Percentiles rank a stretch among this genome's conserved stretches.
These are phyloP conservation scores for Platanus orientalis DNA, from an alignment of 164 flowering plant species.

Conservation along the genomic window DNA sequence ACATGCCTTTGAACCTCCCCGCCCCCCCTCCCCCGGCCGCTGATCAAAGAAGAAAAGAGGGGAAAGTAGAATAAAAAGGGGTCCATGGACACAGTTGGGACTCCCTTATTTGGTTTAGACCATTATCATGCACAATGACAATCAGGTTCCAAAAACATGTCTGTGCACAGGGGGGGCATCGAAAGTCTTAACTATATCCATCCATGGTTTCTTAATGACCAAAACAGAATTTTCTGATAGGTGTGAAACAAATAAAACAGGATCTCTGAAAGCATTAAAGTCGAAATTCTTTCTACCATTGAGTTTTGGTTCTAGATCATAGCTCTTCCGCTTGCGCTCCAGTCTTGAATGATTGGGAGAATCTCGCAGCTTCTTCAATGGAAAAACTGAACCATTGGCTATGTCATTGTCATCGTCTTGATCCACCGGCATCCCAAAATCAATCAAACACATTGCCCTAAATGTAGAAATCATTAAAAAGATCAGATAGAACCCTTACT, in stretches of 20 bases:
- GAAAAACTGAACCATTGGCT: slow-evolving; percentile 24
- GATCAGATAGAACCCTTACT: not conserved
- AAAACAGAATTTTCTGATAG: slow-evolving; percentile 59
- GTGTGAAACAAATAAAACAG: slow-evolving; percentile 73
- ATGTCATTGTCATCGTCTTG: slow-evolving; percentile 39
- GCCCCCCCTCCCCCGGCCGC: no score
- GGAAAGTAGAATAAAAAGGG: slow-evolving; percentile 2
- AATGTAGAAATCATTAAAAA: not conserved
- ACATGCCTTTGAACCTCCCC: slow-evolving; percentile 24
- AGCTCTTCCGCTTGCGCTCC: slow-evolving; percentile 48
- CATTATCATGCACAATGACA: not conserved
- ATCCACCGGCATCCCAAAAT: slow-evolving; percentile 67
- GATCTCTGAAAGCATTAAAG: slow-evolving; percentile 54
- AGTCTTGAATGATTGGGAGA: slow-evolving; percentile 26
- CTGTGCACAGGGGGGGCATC: slow-evolving; percentile 86
- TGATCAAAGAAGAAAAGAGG: not conserved
- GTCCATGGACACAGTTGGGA: slow-evolving; percentile 9
- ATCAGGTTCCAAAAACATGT: slow-evolving; percentile 80
- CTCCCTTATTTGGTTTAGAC: slow-evolving; percentile 4
- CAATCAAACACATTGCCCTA: slow-evolving; percentile 93
- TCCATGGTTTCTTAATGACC: slow-evolving; percentile 93
- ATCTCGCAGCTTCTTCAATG: slow-evolving; percentile 27
- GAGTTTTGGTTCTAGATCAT: slow-evolving; percentile 25
- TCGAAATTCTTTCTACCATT: slow-evolving; percentile 55
- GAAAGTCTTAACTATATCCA: slow-evolving; percentile 61